Conservation (phyloP, 2,329 filamentous ascomycete species). For the Aaosphaeria pasadenensis region DNA sequence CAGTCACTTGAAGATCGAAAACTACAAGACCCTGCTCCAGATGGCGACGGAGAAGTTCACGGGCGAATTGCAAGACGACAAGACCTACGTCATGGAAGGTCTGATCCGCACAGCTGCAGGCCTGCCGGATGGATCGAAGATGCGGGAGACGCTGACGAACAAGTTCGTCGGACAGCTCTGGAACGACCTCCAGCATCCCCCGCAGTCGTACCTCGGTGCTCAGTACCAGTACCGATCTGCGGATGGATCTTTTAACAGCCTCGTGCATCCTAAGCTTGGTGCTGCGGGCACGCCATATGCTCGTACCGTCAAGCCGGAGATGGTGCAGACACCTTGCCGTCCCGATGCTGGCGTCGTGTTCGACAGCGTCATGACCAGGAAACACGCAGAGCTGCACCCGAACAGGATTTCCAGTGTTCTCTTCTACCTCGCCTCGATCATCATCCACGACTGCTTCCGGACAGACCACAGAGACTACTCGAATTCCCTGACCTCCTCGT, state of each 20-base stretch:
- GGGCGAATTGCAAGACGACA: constrained; percentile 59
- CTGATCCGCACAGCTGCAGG: constrained; percentile 49
- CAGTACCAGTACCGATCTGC: constrained; percentile 48
- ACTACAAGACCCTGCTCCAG: constrained; percentile 37
- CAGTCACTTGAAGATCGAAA: constrained; percentile 27
- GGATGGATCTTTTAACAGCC: constrained; percentile 55
- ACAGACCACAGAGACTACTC: constrained; percentile 62
- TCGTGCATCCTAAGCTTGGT: constrained; percentile 62
- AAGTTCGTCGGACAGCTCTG: constrained; percentile 46
- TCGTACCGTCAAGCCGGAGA: constrained; percentile 59
- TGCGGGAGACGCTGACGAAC: constrained; percentile 41
- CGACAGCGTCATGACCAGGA: constrained; percentile 63
- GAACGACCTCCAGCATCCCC: constrained; percentile 49
- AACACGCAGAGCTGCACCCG: constrained; percentile 62
- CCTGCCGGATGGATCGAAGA: constrained; percentile 39
- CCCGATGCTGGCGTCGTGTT: constrained; percentile 67
- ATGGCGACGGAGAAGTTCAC: constrained; percentile 37
- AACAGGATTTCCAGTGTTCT: constrained; percentile 72
- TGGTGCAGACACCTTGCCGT: constrained; percentile 56
- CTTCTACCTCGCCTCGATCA: constrained; percentile 71
- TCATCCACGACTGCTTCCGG: constrained; percentile 61
- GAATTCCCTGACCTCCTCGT: constrained; percentile 67
- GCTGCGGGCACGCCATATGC: constrained; percentile 67
- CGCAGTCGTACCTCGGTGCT: constrained; percentile 43
- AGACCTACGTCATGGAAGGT: constrained; percentile 59